Evolutionary conservation across 129 eudicot genomes (phyloP), one percentile per base, ranked within the genome.

Genomic region (Cynara cardunculus): DNA sequence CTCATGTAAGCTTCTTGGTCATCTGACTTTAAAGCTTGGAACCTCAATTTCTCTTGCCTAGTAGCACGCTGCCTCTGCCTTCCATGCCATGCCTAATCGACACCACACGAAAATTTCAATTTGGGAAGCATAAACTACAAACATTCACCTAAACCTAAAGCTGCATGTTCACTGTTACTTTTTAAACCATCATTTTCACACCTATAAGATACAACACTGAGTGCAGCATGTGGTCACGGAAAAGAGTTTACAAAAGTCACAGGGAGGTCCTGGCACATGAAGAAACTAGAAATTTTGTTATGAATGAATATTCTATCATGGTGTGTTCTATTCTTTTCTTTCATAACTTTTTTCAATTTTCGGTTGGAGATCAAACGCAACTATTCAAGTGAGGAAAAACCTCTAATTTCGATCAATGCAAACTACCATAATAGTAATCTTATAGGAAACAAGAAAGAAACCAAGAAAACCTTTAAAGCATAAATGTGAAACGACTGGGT

Each of bases 1-100:
- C 87, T 96, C 99, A 96, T 96, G 90, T 96, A 96, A 27, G 99
- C 97, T 93, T 96, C 99, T 77, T 96, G 98, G 77, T 96, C 99
- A 84, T 92, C 98, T 74, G 96, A 89, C 78, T 88, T 91, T 64
- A 96, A 79, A 80, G 99, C 99, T 87, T 96, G 98, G 85, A 96
- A 87, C 91, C 99, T 89, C 92, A 96, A 75, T 77, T 96, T 92
- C 84, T 92, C 99, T 77, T 86, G 91, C 75, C 99, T 80, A 25
- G 97, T 90, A 81, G 99, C 99, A 77, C 98, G 89, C 81, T 96
- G 98, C 84, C 99, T 87, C 81, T 92, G 99, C 86, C 97, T 96
- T 80, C 95, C 99, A 81, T 96, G 99, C 99, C 99, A 96, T 83
- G 97, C 93, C 98, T 95, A 81, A 62, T 32, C 37, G 80, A 81